These are phyloP conservation scores for Carex myosuroides DNA, from an alignment of 176 grass and related monocot genomes.

Conservation along the genomic window DNA sequence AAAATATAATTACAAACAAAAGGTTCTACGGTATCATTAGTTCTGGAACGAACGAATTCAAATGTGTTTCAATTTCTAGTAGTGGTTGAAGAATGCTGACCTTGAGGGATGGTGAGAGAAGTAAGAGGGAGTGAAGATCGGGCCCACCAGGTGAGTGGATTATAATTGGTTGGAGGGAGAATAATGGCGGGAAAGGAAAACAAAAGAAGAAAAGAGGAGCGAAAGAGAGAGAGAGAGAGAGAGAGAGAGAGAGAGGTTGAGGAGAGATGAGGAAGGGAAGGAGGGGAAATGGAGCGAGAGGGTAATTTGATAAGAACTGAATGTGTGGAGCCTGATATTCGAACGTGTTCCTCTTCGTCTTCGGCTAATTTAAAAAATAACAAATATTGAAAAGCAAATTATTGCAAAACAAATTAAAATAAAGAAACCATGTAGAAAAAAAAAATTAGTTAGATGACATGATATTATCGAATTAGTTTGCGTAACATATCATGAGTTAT, in stretches of 20 bases:
- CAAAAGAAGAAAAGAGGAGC: neutral
- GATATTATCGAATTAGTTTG: no score
- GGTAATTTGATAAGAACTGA: conserved; percentile 12
- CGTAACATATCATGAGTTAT: no score
- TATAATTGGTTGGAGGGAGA: neutral
- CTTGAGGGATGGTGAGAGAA: neutral
- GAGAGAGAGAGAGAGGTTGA: neutral
- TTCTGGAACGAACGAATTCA: no score
- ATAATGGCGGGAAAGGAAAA: conserved; percentile 15
- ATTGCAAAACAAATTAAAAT: no score
- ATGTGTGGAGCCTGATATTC: conserved; percentile 7
- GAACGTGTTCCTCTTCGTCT: neutral
- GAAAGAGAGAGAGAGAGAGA: neutral
- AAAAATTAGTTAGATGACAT: no score
- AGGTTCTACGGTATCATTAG: neutral
- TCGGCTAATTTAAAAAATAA: neutral
- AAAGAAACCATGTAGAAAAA: no score
- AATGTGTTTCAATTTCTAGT: no score
- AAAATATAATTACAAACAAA: neutral
- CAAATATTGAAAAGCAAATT: no score
- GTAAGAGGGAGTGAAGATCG: neutral
- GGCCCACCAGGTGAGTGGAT: neutral
- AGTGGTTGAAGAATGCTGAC: neutral
- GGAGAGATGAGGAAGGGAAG: conserved; percentile 5
- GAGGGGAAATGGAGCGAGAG: neutral